Base-by-base conservation (phyloP, 176 grass and related monocot genomes). In the Echinochloa phyllopogon region DNA sequence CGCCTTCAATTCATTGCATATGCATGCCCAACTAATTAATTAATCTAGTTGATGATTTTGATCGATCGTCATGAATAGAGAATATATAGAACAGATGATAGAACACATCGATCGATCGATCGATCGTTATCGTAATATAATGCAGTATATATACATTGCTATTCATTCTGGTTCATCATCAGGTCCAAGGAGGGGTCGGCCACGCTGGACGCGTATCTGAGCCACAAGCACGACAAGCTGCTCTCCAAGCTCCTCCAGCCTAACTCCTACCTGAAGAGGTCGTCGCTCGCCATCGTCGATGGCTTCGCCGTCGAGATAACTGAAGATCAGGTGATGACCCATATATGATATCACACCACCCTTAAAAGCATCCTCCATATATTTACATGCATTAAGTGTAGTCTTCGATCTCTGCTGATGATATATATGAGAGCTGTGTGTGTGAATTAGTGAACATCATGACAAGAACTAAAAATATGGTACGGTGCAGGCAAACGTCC, bases 211-310 rank as follows among this genome's bases (percentile, higher is more conserved):
- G 86, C 83, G 47, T 96, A 96, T 86, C 92, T 99, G 86, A 99
- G 86, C 61, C 79, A 84, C 69, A 99, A 99, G 81, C 97, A 99
- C 58, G 92, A 94, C 82, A 89, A 89, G 89, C 82, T 99, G 44
- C 94, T 99, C 10, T 78, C 80, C 38, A 87, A 91, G 88, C 75
- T 94, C 65, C 86, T 99, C 24, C 89, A 63, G 59, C 80, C 94
- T 0, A 79, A 91, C 63, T 84, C 93, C 76, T 99, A 96, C 77
- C 52, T 81, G 51, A 99, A 92, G 88, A 94, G 74, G 79, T 92
- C 96, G 43, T 99, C 97, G 2, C 85, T 99, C 24, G 93, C 93
- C 80, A 99, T 99, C 64, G 89, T 99, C 5, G 96, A 99, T n/a
- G 96, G 93, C 21, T 99, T 99, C 59, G 92, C 96, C 18, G 96